These are phyloP conservation scores for Solidago caesia DNA, from an alignment of 129 eudicot species.

Conservation along the genomic window DNA sequence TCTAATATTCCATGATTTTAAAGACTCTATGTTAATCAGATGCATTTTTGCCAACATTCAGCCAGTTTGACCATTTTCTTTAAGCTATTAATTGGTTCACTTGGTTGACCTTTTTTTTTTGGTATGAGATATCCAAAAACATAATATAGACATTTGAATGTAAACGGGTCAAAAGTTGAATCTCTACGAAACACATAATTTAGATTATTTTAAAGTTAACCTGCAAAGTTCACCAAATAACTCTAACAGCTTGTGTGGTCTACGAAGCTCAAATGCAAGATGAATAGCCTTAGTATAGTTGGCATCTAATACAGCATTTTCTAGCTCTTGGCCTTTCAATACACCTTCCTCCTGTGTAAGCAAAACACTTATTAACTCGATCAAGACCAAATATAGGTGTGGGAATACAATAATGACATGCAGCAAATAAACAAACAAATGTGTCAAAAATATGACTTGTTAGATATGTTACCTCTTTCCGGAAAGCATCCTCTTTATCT, in stretches of 20 bases:
- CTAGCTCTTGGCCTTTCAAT: slow-evolving; percentile 80
- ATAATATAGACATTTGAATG: background rate
- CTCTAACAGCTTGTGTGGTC: slow-evolving; percentile 86
- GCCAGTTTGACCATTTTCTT: no score
- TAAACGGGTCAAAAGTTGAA: background rate
- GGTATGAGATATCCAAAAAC: background rate
- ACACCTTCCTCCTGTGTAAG: slow-evolving; percentile 78
- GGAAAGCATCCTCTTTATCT: slow-evolving; percentile 83
- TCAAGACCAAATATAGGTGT: background rate
- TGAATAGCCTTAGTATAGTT: slow-evolving; percentile 87
- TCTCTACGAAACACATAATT: background rate
- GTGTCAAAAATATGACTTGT: background rate
- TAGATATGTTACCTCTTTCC: slow-evolving; percentile 62
- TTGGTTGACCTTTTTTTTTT: background rate
- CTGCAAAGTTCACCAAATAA: slow-evolving; percentile 77
- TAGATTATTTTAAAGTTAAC: slow-evolving; percentile 24
- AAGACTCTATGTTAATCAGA: no score
- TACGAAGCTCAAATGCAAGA: slow-evolving; percentile 88
- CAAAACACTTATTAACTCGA: background rate
- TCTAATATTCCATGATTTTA: no score
- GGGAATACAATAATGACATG: background rate
- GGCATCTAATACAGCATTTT: slow-evolving; percentile 75
- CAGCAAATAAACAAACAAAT: background rate
- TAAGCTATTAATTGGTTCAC: no score
- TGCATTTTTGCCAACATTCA: no score